phyloP scores from a whole-genome alignment of 768 basidiomycete species.

The Lactifluus hygrophoroides region DNA sequence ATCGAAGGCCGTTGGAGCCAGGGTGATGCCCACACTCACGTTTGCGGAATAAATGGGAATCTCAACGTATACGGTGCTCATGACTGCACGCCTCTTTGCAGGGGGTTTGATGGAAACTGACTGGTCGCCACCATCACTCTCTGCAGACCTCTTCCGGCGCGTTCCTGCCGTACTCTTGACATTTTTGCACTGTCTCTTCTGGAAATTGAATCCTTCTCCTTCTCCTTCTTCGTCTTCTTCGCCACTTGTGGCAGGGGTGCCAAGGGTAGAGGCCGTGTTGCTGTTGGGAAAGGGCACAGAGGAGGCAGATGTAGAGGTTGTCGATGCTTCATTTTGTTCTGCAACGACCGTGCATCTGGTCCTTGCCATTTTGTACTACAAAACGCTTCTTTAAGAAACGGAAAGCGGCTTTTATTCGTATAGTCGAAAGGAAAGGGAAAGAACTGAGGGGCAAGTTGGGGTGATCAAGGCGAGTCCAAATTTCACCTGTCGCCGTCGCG shows the following conservation, averaged over 20 bases:
- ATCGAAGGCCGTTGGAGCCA: background rate
- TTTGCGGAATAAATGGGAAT: conserved; percentile 11
- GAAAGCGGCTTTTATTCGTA: conserved; percentile 9
- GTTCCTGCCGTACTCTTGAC: conserved; percentile 8
- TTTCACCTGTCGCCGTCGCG: background rate
- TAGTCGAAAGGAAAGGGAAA: background rate
- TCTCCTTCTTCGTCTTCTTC: conserved; percentile 13
- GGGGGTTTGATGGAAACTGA: conserved; percentile 20
- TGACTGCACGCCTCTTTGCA: conserved; percentile 20
- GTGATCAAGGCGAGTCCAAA: background rate
- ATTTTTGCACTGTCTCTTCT: conserved; percentile 21
- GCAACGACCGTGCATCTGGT: background rate
- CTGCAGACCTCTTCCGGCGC: conserved; percentile 18
- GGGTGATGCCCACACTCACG: conserved; percentile 18
- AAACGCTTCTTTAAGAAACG: background rate
- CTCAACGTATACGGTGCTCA: conserved; percentile 22
- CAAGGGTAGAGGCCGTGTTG: conserved; percentile 7
- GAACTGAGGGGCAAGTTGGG: background rate
- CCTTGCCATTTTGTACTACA: conserved; percentile 4
- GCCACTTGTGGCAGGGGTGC: conserved; percentile 14
- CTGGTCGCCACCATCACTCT: conserved; percentile 34
- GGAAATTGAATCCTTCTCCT: conserved; percentile 21
- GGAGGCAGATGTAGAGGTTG: conserved; percentile 10
- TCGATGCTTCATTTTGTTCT: conserved; percentile 1
- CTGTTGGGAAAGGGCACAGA: conserved; percentile 15